These are phyloP conservation scores for Metschnikowia lachancei DNA, from an alignment of 805 yeast genomes.

Conservation along the genomic window DNA sequence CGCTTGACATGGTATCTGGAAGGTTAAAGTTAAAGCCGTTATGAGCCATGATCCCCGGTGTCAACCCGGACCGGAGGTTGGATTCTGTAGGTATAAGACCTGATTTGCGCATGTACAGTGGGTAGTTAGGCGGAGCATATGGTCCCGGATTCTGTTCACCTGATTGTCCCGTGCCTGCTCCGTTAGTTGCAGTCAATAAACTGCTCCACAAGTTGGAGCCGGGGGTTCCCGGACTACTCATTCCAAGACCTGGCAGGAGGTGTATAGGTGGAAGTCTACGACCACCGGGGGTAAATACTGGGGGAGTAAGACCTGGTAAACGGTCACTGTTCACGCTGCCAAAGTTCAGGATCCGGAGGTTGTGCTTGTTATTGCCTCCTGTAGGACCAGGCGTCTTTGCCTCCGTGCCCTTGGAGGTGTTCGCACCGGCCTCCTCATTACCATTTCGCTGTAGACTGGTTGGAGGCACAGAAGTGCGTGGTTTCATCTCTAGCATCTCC, in stretches of 20 bases:
- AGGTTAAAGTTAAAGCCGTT: constrained; percentile 36
- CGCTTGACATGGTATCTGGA: constrained; percentile 40
- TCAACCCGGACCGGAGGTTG: constrained; percentile 64
- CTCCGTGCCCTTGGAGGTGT: not conserved
- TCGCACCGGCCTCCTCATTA: not conserved
- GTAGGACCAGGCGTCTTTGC: not conserved
- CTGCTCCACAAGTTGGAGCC: constrained; percentile 50
- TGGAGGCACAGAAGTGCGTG: constrained; percentile 2
- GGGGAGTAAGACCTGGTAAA: constrained; percentile 44
- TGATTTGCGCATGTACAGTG: constrained; percentile 42
- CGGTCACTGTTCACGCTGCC: constrained; percentile 25
- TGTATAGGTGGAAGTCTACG: constrained; percentile 54
- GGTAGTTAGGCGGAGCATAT: constrained; percentile 10
- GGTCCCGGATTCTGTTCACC: constrained; percentile 7
- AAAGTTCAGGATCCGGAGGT: constrained; percentile 35
- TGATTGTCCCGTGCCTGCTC: constrained; percentile 7
- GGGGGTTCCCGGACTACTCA: constrained; percentile 50
- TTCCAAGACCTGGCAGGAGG: constrained; percentile 43
- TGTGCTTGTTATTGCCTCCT: constrained; percentile 29
- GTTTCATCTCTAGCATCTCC: constrained; percentile 12
- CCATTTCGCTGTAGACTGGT: not conserved
- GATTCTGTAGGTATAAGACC: constrained; percentile 80
- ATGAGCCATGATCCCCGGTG: constrained; percentile 49
- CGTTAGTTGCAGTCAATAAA: constrained; percentile 42
- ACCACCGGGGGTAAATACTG: constrained; percentile 58